Conservation (phyloP, 1,284 basidiomycete genomes). For the Malassezia japonica region DNA sequence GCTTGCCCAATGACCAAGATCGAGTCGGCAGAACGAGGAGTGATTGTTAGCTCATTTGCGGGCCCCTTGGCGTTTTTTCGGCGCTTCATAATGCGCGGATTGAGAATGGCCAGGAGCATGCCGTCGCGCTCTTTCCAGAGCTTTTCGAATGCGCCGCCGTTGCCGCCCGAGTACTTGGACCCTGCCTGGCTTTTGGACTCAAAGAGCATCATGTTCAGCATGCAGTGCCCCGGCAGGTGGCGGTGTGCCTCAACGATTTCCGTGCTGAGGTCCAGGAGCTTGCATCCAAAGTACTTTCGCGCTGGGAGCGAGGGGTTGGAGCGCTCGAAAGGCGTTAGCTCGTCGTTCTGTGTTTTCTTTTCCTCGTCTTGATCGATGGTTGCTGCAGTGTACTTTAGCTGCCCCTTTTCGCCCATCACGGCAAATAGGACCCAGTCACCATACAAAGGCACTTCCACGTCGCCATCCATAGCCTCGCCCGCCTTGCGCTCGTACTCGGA, state of each 20-base stretch:
- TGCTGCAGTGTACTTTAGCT: conserved; percentile 56
- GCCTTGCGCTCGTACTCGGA: conserved; percentile 7
- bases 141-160: conserved; percentile 82
- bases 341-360: background rate
- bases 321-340: background rate
- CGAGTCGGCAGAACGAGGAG: conserved; percentile 68
- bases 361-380: background rate
- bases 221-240: conserved; percentile 58
- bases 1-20: conserved; percentile 78
- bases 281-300: conserved; percentile 76
- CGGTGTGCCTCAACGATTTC: background rate
- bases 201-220: conserved; percentile 72
- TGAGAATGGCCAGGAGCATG: conserved; percentile 77
- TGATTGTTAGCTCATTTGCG: conserved; percentile 71
- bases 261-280: conserved; percentile 62
- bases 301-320: conserved; percentile 43
- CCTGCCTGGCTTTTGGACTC: conserved; percentile 59
- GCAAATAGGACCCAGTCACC: conserved; percentile 87
- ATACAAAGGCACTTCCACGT: conserved; percentile 78
- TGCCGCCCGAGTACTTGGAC: conserved; percentile 62
- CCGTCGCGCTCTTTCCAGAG: conserved; percentile 76
- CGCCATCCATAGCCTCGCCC: conserved; percentile 35
- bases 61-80: conserved; percentile 5
- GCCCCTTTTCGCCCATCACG: conserved; percentile 73
- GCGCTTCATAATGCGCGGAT: conserved; percentile 62